A percentile compares a stretch with the other conserved stretches of the same genome.
phyloP scores from a whole-genome alignment of 2,329 filamentous ascomycete genomes.

The Nigrospora oryzae region DNA sequence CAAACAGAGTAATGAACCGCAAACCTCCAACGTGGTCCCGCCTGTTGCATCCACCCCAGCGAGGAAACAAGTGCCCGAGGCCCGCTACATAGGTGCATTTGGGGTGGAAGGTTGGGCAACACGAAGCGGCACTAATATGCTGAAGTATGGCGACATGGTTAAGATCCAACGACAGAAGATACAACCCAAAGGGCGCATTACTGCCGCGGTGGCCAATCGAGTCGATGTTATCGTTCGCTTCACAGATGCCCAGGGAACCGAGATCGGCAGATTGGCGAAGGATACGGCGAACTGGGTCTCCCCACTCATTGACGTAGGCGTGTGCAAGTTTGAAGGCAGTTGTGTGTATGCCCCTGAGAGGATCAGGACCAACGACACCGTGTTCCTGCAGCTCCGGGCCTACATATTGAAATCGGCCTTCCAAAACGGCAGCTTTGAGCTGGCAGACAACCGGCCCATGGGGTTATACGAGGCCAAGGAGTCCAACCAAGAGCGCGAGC shows the following conservation, averaged over 20 bases:
- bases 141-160: conserved; percentile 77
- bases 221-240: conserved; percentile 88
- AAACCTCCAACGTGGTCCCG: not conserved
- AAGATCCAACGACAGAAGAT: conserved; percentile 80
- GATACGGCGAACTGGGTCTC: conserved; percentile 90
- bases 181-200: conserved; percentile 24
- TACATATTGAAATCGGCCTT: conserved; percentile 72
- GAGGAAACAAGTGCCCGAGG: conserved; percentile 22
- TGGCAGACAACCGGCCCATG: conserved; percentile 61
- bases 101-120: conserved; percentile 91
- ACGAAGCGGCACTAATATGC: conserved; percentile 63
- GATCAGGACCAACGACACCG: conserved; percentile 81
- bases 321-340: conserved; percentile 78
- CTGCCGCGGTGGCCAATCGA: conserved; percentile 51
- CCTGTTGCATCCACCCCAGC: conserved; percentile 1
- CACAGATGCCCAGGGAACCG: conserved; percentile 67
- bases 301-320: conserved; percentile 78
- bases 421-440: conserved; percentile 50
- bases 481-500: conserved; percentile 71
- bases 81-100: conserved; percentile 81
- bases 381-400: conserved; percentile 82
- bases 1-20: too few species aligned
- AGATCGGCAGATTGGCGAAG: conserved; percentile 80
- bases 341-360: conserved; percentile 86
- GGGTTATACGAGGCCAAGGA: conserved; percentile 80